These are phyloP conservation scores for Cutaneotrichosporon sp. DNA, from an alignment of 1,284 basidiomycete species.

Conservation along the genomic window DNA sequence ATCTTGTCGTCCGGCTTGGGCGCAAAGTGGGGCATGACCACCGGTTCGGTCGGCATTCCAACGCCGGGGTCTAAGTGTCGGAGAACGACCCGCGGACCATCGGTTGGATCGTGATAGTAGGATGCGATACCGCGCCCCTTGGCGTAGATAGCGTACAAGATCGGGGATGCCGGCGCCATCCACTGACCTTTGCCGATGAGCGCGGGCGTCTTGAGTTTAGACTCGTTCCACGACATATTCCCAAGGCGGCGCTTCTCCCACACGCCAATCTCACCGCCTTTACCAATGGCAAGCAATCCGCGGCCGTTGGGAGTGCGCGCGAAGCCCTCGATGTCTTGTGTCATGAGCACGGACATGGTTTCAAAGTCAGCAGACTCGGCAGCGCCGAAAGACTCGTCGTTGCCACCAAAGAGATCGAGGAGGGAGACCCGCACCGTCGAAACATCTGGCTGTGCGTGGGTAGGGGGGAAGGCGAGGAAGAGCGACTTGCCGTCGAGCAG, in stretches of 20 bases:
- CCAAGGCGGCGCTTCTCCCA: slow-evolving; percentile 47
- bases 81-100: slow-evolving; percentile 32
- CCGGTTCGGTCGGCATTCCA: slow-evolving; percentile 29
- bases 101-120: slow-evolving; percentile 26
- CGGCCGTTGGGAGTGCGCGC: slow-evolving; percentile 53
- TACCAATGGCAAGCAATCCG: slow-evolving; percentile 42
- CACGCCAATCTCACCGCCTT: slow-evolving; percentile 40
- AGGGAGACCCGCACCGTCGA: slow-evolving; percentile 25
- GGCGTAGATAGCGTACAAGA: slow-evolving; percentile 43
- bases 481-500: slow-evolving; percentile 57
- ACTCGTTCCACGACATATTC: slow-evolving; percentile 23
- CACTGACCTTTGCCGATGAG: slow-evolving; percentile 47
- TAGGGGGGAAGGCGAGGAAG: slow-evolving; percentile 44
- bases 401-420: slow-evolving; percentile 28
- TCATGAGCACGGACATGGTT: slow-evolving; percentile 33
- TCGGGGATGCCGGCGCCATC: slow-evolving; percentile 23
- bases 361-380: slow-evolving; percentile 20
- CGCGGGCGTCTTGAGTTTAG: slow-evolving; percentile 13
- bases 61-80: slow-evolving; percentile 44
- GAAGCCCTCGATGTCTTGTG: slow-evolving; percentile 35
- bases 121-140: slow-evolving; percentile 50
- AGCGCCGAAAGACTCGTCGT: slow-evolving; percentile 16
- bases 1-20: slow-evolving; percentile 38
- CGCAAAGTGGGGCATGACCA: slow-evolving; percentile 41
- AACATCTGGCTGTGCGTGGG: slow-evolving; percentile 15